phyloP scores from a whole-genome alignment of 1,284 basidiomycete species.

The Phlebopus sp. region DNA sequence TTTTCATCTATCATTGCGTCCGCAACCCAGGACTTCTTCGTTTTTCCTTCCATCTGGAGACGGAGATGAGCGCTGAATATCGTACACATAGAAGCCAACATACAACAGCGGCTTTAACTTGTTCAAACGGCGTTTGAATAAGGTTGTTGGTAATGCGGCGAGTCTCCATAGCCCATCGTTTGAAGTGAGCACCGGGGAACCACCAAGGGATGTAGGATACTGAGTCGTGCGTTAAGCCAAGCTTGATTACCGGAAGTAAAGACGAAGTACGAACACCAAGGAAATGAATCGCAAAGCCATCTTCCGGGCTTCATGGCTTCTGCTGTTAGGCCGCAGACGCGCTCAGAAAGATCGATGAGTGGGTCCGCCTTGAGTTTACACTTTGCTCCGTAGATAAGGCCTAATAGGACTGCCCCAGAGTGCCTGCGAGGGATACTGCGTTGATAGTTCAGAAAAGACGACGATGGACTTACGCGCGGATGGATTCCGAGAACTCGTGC shows the following conservation, averaged over 20 bases:
- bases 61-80: not conserved
- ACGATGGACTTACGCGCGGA: not conserved
- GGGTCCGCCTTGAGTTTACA: not conserved
- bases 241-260: not conserved
- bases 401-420: not conserved
- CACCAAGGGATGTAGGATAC: slow-evolving; percentile 7
- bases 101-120: slow-evolving; percentile 6
- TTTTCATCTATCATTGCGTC: slow-evolving; percentile 6
- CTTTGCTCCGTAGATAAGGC: not conserved
- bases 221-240: not conserved
- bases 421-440: not conserved
- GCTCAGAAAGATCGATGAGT: slow-evolving; percentile 2
- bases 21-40: not conserved
- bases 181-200: slow-evolving; percentile 4
- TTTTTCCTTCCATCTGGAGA: not conserved
- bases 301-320: slow-evolving; percentile 9
- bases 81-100: not conserved
- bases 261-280: not conserved
- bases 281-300: slow-evolving; percentile 12
- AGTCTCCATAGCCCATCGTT: slow-evolving; percentile 4
- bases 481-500: not conserved
- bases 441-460: not conserved
- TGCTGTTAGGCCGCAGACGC: slow-evolving; percentile 4
- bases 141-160: slow-evolving; percentile 5
- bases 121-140: slow-evolving; percentile 7